Base-by-base conservation (phyloP, 345 rosid species). In the Brassica nigra region DNA sequence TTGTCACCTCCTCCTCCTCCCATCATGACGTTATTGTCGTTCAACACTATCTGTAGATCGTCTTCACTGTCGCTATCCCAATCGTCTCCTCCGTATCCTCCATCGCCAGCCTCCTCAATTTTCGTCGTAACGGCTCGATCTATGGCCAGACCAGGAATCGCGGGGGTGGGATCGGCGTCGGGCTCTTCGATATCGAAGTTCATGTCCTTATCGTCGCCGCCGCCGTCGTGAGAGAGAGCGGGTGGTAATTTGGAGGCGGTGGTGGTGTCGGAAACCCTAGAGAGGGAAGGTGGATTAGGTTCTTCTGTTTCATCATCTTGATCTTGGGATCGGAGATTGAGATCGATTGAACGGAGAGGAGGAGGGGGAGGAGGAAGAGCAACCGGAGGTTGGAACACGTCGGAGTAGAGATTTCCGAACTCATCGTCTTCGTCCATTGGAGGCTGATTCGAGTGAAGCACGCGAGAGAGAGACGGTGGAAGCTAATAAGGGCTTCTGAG, bases 61-160 rank as follows among this genome's bases (percentile, higher is more conserved):
- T 95, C 98, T 57, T 96, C 99, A 82, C 99, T 96, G 77, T 96
- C 99, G 84, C 98, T 93, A 55, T 92, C 95, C 96, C 92, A 89
- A 80, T 85, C 95, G 8, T 85, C 91, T 31, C 83, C 90, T 52
- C 74, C 75, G 12, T 63, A 68, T 62, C 75, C 70, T 75, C 44
- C 67, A 49, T 34, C 76, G 39, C 78, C 73, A 55, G 15, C 54
- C 74, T 70, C 55, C 59, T 74, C 76, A 12, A 44, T 71, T 73
- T 12, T 6, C 28, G 75, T 6, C 8, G 72, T 10, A 42, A 65
- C 67, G 8, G 44, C 76, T 78, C 77, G 82, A 82, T 82, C 82
- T 78, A 59, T 29, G 12, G 69, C 68, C 79, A 70, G 63, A 20
- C 59, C 78, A 49, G 97, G 97, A 70, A 95, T 91, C 71, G 64